These are phyloP conservation scores for Barnettozyma californica DNA, from an alignment of 805 yeast genomes.

Conservation along the genomic window DNA sequence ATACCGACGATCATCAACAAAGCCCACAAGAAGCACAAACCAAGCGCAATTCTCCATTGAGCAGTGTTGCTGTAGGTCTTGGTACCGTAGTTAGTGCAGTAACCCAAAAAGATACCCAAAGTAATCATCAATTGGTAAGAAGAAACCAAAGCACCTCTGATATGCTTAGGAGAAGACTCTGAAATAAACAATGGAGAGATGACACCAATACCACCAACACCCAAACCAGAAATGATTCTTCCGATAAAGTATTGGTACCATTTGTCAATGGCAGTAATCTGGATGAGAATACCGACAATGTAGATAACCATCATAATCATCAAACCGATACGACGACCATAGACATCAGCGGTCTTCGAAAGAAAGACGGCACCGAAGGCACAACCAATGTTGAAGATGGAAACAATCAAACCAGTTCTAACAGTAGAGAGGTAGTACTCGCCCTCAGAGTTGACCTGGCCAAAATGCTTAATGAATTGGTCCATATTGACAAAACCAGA, in stretches of 20 bases:
- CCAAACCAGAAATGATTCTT: slow-evolving; percentile 64
- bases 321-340: slow-evolving; percentile 62
- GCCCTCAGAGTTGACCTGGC: slow-evolving; percentile 40
- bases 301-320: slow-evolving; percentile 58
- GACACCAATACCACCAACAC: slow-evolving; percentile 75
- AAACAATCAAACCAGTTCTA: slow-evolving; percentile 51
- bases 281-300: slow-evolving; percentile 62
- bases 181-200: slow-evolving; percentile 69
- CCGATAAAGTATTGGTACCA: slow-evolving; percentile 75
- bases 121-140: slow-evolving; percentile 68
- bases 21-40: slow-evolving; percentile 47
- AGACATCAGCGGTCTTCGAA: slow-evolving; percentile 53
- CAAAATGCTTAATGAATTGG: slow-evolving; percentile 54
- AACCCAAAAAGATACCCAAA: slow-evolving; percentile 69
- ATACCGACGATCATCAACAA: slow-evolving; percentile 31
- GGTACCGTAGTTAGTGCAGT: slow-evolving; percentile 69
- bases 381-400: slow-evolving; percentile 69
- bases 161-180: slow-evolving; percentile 63
- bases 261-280: slow-evolving; percentile 45
- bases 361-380: slow-evolving; percentile 65
- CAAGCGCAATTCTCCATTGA: slow-evolving; percentile 73
- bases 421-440: slow-evolving; percentile 42
- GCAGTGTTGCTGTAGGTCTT: slow-evolving; percentile 55
- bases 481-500: slow-evolving; percentile 60
- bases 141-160: slow-evolving; percentile 68